Base-by-base conservation (phyloP, 1,284 basidiomycete genomes). In the Malassezia psittaci region DNA sequence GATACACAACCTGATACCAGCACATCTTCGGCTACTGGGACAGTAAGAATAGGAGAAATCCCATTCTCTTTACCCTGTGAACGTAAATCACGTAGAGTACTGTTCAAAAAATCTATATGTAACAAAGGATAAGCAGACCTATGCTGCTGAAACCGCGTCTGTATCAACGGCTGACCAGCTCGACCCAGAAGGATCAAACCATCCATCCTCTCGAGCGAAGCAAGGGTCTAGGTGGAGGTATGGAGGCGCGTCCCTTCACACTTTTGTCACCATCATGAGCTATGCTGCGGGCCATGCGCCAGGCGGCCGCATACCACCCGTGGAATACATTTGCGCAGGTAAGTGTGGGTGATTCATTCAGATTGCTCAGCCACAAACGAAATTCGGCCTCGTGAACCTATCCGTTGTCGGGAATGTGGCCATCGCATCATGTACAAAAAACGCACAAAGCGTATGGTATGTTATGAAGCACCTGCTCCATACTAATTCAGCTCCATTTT, bases 341-440 rank as follows among this genome's bases (percentile, higher is more conserved):
- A 75, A 61, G 82, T 69, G 16, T 39, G 36, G 13, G 15, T 46
- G n/a, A 39, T 40, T 41, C 29, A 60, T 32, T 8, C 62, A 94
- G 91, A 96, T 76, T 96, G 93, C 76, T 88, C 89, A 56, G 86
- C 86, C 3, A 87, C 88, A 78, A 96, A 94, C 75, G 84, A 87
- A 70, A 91, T 96, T 76, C 86, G 85, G 76, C 80, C 88, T n/a
- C 80, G 88, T 59, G 93, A 98, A 76, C 88, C 90, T 43, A 94
- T 96, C 67, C 85, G 93, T 54, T 98, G 93, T 78, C 82, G 87
- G 67, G 90, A 96, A 76, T 98, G 93, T 72, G 93, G 93, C 2
- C 93, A 96, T 76, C 84, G 93, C 62, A 91, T 98, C 76, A 94
- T 98, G 89, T 96, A 96, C 80, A 98, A 98, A 79, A 94, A 94